Evolutionary conservation across 225 moss, liverwort and hornwort species (phyloP).

Genomic region (Bryum argenteum): DNA sequence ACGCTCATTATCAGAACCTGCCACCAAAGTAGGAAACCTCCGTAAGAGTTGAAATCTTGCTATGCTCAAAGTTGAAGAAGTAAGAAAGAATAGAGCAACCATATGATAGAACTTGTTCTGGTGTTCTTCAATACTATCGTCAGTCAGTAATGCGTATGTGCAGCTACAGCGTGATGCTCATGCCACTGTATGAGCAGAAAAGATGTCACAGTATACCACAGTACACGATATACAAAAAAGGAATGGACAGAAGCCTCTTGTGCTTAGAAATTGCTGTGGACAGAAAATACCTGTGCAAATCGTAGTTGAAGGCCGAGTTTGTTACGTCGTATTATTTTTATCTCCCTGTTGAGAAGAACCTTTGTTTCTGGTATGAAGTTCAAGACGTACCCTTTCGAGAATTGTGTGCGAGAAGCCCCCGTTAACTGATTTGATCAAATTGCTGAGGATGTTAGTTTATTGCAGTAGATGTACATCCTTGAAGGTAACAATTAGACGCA

Average conservation of each 20-base stretch:
- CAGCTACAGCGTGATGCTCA: background rate
- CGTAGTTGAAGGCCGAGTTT: conserved; percentile 67
- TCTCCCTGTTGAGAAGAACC: conserved; percentile 63
- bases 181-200: background rate
- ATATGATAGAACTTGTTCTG: background rate
- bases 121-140: background rate
- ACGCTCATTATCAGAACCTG: conserved; percentile 71
- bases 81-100: background rate
- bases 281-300: conserved; percentile 53
- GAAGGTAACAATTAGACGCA: background rate
- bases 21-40: conserved; percentile 21
- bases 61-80: conserved; percentile 5
- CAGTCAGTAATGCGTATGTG: conserved; percentile 3
- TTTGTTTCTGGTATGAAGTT: conserved; percentile 53
- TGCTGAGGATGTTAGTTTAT: background rate
- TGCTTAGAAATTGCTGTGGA: background rate
- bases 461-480: background rate
- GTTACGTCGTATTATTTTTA: conserved; percentile 55
- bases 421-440: conserved; percentile 37
- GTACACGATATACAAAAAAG: background rate
- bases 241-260: background rate
- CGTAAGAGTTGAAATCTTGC: conserved; percentile 1
- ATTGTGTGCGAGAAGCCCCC: conserved; percentile 45
- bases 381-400: conserved; percentile 59
- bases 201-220: background rate